Evolutionary conservation across 2,329 filamentous ascomycete genomes (phyloP).

Genomic region (Knufia petricola): DNA sequence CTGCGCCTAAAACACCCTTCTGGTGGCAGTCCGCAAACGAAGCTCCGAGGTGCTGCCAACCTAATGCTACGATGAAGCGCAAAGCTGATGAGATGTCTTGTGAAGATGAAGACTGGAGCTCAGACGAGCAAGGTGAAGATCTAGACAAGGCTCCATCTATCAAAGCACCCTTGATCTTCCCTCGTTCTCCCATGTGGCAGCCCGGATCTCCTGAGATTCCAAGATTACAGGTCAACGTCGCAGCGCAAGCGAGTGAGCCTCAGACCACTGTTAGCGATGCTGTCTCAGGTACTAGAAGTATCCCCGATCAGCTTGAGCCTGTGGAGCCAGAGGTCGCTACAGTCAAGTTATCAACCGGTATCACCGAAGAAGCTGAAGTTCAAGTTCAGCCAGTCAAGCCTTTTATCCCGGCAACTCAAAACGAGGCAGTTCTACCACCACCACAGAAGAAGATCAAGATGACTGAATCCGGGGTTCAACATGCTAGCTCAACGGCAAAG

Average conservation of each 20-base stretch:
- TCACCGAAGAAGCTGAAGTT: too few species aligned
- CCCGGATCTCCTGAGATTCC: neutral
- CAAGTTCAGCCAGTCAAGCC: too few species aligned
- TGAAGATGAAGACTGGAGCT: neutral
- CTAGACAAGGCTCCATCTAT: neutral
- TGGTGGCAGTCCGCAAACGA: neutral
- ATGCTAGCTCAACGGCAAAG: constrained; percentile 9
- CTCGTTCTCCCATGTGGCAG: neutral
- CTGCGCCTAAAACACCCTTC: neutral
- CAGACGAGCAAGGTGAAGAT: neutral
- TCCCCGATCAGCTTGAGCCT: too few species aligned
- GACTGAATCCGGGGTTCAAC: constrained; percentile 10
- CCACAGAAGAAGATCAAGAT: constrained; percentile 15
- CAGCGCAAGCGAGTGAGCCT: neutral
- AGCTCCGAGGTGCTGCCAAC: neutral
- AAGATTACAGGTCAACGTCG: neutral
- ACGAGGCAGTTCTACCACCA: neutral
- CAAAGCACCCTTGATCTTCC: neutral
- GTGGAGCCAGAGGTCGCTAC: too few species aligned
- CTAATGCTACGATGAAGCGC: constrained; percentile 12
- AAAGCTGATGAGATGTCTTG: constrained; percentile 18
- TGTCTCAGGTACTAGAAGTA: too few species aligned
- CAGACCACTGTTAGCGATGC: neutral
- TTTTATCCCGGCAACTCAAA: too few species aligned
- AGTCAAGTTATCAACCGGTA: too few species aligned